A percentile compares a stretch with the other conserved stretches of the same genome.
phyloP scores from a whole-genome alignment of 1,139 yeast species.

The Arxiozyma slooffiae region DNA sequence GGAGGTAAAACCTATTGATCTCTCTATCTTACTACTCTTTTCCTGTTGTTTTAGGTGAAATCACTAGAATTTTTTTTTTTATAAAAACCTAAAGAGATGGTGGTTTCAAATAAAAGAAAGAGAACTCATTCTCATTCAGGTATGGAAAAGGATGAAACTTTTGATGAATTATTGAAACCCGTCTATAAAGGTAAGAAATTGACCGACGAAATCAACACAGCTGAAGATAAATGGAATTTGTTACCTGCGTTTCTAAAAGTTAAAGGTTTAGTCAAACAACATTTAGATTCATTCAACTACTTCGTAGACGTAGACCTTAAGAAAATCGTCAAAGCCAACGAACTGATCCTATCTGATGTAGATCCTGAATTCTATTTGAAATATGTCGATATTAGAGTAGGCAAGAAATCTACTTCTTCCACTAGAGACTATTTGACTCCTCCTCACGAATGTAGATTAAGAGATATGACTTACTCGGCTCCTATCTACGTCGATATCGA shows the following conservation, averaged over 20 bases:
- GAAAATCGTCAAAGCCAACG: conserved; percentile 86
- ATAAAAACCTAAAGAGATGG: not conserved
- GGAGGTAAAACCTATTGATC: not conserved
- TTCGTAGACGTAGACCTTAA: conserved; percentile 89
- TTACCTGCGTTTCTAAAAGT: conserved; percentile 92
- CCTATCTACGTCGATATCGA: conserved; percentile 96
- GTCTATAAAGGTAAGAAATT: conserved; percentile 75
- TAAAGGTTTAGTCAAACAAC: conserved; percentile 94
- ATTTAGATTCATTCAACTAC: conserved; percentile 90
- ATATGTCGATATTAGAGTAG: conserved; percentile 85
- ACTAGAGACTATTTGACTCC: conserved; percentile 46
- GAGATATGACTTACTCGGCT: conserved; percentile 93
- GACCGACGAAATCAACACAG: conserved; percentile 82
- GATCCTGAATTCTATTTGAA: conserved; percentile 94
- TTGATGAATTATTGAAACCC: conserved; percentile 69
- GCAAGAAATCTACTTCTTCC: conserved; percentile 49
- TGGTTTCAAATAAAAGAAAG: conserved; percentile 7
- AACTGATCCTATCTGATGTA: conserved; percentile 80
- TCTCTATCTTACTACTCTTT: not conserved
- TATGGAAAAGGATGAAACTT: conserved; percentile 39
- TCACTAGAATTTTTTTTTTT: too few relatives aligned
- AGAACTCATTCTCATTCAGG: conserved; percentile 5
- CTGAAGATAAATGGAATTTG: conserved; percentile 91
- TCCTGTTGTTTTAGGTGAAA: not conserved
- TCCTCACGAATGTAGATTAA: conserved; percentile 92